Conservation (phyloP, 495 filamentous ascomycete genomes). For the Lasiosphaeria ovina region DNA sequence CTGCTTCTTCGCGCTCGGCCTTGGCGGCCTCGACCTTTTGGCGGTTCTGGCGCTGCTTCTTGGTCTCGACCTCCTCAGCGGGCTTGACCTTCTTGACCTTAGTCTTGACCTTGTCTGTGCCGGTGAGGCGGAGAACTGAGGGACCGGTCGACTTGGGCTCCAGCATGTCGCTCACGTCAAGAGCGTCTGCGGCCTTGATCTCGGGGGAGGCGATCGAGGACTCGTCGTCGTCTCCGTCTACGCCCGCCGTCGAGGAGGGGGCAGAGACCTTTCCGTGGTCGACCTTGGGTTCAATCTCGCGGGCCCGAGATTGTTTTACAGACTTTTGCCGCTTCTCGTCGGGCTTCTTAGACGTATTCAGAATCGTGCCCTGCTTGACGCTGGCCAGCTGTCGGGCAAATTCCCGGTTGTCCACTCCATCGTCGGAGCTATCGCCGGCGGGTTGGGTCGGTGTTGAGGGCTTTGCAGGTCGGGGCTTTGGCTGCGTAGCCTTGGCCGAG, state of each 20-base stretch:
- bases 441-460: constrained; percentile 16
- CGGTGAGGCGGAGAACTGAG: constrained; percentile 74
- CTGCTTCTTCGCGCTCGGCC: constrained; percentile 66
- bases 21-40: constrained; percentile 76
- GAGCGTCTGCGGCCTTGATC: constrained; percentile 49
- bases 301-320: constrained; percentile 54
- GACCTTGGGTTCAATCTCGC: constrained; percentile 35
- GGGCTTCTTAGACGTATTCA: constrained; percentile 53
- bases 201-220: constrained; percentile 64
- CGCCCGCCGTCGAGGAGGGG: constrained; percentile 71
- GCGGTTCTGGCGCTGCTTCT: constrained; percentile 88
- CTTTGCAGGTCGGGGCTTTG: constrained; percentile 29
- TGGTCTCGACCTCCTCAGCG: constrained; percentile 62
- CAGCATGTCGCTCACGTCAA: constrained; percentile 83
- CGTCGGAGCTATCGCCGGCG: constrained; percentile 44
- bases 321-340: constrained; percentile 62
- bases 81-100: constrained; percentile 61
- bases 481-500: constrained; percentile 32
- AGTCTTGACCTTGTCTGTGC: constrained; percentile 57
- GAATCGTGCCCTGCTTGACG: constrained; percentile 61
- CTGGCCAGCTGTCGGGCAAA: constrained; percentile 69
- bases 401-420: constrained; percentile 65
- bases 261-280: constrained; percentile 45
- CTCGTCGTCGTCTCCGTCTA: constrained; percentile 79
- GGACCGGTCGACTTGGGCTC: constrained; percentile 66